These are phyloP conservation scores for Cordyceps tenuipes DNA, from an alignment of 2,329 filamentous ascomycete genomes.

Conservation along the genomic window DNA sequence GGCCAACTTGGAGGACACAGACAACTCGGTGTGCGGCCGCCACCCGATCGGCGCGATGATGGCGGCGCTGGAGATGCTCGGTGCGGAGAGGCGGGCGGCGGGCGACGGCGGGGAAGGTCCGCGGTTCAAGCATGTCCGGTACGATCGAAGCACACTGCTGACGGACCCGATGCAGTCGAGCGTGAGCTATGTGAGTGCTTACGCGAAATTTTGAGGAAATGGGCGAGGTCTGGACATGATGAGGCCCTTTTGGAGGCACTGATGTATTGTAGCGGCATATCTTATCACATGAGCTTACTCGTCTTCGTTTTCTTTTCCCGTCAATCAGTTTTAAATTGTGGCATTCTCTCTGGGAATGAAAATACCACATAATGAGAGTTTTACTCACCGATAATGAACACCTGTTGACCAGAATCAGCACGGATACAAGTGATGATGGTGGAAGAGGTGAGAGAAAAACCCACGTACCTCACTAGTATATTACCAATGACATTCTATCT, in stretches of 20 bases:
- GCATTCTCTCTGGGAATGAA: not conserved
- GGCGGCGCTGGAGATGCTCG: conserved; percentile 69
- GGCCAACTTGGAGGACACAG: conserved; percentile 58
- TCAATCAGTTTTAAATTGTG: not conserved
- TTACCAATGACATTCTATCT: too few species aligned
- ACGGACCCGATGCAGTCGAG: conserved; percentile 63
- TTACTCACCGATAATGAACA: too few species aligned
- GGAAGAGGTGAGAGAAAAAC: too few species aligned
- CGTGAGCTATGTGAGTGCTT: conserved; percentile 92
- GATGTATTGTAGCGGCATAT: not conserved
- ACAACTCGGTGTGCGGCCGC: conserved; percentile 88
- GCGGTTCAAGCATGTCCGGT: conserved; percentile 71
- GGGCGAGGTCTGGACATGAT: not conserved
- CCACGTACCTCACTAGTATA: too few species aligned
- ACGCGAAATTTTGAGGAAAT: conserved; percentile 56
- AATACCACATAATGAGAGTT: too few species aligned
- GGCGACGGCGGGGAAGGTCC: conserved; percentile 33
- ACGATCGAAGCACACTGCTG: conserved; percentile 77
- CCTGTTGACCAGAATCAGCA: too few species aligned
- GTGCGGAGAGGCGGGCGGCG: conserved; percentile 21
- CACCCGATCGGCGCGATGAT: conserved; percentile 92
- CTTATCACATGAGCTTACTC: not conserved
- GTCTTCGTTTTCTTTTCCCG: not conserved
- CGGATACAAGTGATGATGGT: too few species aligned
- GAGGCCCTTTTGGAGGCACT: not conserved